A percentile compares a stretch with the other conserved stretches of the same genome.
Evolutionary conservation across 1,284 basidiomycete species (phyloP).

Genomic region (Sparassis latifolia): DNA sequence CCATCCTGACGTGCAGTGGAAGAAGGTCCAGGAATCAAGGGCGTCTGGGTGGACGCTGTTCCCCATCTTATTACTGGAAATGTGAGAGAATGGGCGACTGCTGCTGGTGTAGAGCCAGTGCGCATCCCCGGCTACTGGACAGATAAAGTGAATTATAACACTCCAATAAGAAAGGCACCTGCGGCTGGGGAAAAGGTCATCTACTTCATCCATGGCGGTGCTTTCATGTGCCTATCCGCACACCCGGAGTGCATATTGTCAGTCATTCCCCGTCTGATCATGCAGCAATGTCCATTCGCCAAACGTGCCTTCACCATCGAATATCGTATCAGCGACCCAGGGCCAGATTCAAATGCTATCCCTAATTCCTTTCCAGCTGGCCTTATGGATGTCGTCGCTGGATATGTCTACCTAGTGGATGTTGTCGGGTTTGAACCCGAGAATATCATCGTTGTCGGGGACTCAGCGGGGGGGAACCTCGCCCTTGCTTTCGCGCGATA

Average conservation of each 20-base stretch:
- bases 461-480: slow-evolving; percentile 71
- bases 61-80: slow-evolving; percentile 14
- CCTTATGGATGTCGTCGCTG: too few species aligned
- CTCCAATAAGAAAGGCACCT: slow-evolving; percentile 24
- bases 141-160: slow-evolving; percentile 7
- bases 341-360: too few species aligned
- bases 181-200: slow-evolving; percentile 15
- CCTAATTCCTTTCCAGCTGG: too few species aligned
- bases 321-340: slow-evolving; percentile 21
- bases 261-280: slow-evolving; percentile 21
- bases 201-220: slow-evolving; percentile 15
- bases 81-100: slow-evolving; percentile 11
- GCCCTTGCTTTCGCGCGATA: slow-evolving; percentile 53
- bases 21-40: background rate
- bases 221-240: slow-evolving; percentile 35
- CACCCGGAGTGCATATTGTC: slow-evolving; percentile 28
- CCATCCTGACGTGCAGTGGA: slow-evolving; percentile 1
- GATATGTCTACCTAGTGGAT: too few species aligned
- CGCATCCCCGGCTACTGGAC: slow-evolving; percentile 1
- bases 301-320: slow-evolving; percentile 27
- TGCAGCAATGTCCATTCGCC: slow-evolving; percentile 16
- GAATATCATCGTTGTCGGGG: slow-evolving; percentile 59
- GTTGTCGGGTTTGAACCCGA: background rate
- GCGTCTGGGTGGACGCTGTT: slow-evolving; percentile 13
- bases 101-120: slow-evolving; percentile 12